A percentile compares a stretch with the other conserved stretches of the same genome.
Conservation (phyloP, 306 rosid genomes). For the Acmispon strigosus region DNA sequence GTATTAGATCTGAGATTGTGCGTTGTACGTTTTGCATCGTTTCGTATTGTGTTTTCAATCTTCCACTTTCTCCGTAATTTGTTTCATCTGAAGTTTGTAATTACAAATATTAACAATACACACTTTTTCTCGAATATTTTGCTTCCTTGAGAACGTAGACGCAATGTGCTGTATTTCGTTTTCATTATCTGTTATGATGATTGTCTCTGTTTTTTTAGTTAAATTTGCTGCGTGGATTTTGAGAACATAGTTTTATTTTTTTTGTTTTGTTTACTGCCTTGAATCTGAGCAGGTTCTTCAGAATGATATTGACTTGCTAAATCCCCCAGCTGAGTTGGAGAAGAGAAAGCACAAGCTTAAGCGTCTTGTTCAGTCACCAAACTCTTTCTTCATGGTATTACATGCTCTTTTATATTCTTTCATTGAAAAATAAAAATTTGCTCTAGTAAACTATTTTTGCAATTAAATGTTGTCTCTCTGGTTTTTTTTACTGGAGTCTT, state of each 20-base stretch:
- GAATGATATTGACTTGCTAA: constrained; percentile 44
- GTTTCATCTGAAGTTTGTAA: not conserved
- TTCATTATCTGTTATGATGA: no score
- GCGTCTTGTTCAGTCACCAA: constrained; percentile 45
- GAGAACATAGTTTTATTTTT: no score
- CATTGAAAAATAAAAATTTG: not conserved
- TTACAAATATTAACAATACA: no score
- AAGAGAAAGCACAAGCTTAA: constrained; percentile 49
- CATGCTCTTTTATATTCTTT: not conserved
- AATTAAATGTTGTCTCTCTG: not conserved
- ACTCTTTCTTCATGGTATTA: constrained; percentile 51
- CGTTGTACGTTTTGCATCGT: not conserved
- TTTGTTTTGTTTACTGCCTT: not conserved
- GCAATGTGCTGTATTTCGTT: no score
- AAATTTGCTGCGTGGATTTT: not conserved
- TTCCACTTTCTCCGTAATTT: no score
- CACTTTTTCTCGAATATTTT: no score
- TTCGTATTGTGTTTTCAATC: no score
- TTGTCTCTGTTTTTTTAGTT: no score
- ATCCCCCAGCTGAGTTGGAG: constrained; percentile 45
- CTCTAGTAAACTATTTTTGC: not conserved
- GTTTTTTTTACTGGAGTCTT: not conserved
- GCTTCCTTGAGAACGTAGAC: no score
- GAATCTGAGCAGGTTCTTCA: constrained; percentile 33
- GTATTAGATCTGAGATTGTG: not conserved